Conservation (phyloP, 164 flowering plant genomes). For the Berberis thunbergii region DNA sequence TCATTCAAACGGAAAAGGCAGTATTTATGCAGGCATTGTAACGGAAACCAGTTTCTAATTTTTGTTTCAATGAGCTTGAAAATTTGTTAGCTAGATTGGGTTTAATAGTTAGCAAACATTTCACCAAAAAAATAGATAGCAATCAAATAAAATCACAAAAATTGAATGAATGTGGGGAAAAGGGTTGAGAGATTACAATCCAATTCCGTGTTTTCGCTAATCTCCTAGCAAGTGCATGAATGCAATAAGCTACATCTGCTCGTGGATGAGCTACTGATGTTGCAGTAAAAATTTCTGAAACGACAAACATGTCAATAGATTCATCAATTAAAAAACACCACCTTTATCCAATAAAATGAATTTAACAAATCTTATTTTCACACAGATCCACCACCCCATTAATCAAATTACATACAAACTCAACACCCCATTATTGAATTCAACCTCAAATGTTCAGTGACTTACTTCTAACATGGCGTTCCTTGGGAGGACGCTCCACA, state of each 20-base stretch:
- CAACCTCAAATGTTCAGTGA: not conserved
- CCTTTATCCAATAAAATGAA: not conserved
- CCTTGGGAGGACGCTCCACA: conserved; percentile 70
- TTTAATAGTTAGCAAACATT: too few relatives aligned
- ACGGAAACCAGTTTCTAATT: too few relatives aligned
- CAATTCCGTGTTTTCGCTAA: conserved; percentile 74
- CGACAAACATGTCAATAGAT: not conserved
- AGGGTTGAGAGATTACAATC: conserved; percentile 47
- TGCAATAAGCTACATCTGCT: conserved; percentile 94
- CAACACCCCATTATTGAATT: not conserved
- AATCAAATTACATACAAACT: conserved; percentile 4
- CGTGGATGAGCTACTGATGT: conserved; percentile 70
- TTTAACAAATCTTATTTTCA: not conserved
- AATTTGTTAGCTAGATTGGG: too few relatives aligned
- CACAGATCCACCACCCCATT: not conserved
- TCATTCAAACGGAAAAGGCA: too few relatives aligned
- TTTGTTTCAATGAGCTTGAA: too few relatives aligned
- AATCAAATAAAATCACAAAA: not conserved
- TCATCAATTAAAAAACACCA: not conserved
- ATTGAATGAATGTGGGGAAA: not conserved
- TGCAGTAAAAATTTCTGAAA: conserved; percentile 62
- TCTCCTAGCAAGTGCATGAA: conserved; percentile 77
- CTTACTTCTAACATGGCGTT: conserved; percentile 78
- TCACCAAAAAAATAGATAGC: not conserved
- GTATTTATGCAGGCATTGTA: too few relatives aligned